A percentile compares a stretch with the other conserved stretches of the same genome.
Conservation (phyloP, 352 stramenopile species). For the Proteromonas lacertae region DNA sequence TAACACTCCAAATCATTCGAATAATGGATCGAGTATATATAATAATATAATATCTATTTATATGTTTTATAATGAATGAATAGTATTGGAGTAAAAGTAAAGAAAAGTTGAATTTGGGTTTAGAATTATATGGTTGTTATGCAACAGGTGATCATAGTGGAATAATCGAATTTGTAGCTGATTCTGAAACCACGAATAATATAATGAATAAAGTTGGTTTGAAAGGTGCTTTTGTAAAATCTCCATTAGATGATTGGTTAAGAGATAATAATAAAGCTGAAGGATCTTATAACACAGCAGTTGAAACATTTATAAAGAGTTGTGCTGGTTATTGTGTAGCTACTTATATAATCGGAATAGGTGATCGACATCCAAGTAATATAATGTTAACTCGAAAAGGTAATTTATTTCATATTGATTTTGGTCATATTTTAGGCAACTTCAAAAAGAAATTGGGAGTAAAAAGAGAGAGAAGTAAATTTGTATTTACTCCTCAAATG, state of each 20-base stretch:
- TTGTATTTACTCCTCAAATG: slow-evolving; percentile 60
- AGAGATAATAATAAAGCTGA: no score
- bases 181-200: no score
- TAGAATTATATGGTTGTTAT: slow-evolving; percentile 41
- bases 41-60: no score
- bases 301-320: slow-evolving; percentile 37
- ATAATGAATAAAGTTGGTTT: no score
- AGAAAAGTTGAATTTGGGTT: slow-evolving; percentile 29
- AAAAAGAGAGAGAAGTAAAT: slow-evolving; percentile 43
- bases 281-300: no score
- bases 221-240: slow-evolving; percentile 21
- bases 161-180: no score
- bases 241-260: slow-evolving; percentile 27
- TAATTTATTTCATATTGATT: slow-evolving; percentile 73
- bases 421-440: slow-evolving; percentile 68
- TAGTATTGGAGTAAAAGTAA: no score
- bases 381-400: slow-evolving; percentile 58
- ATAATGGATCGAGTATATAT: slow-evolving; percentile 71
- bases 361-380: slow-evolving; percentile 68
- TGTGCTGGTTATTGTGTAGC: slow-evolving; percentile 59
- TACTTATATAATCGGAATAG: slow-evolving; percentile 59
- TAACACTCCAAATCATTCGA: slow-evolving; percentile 48
- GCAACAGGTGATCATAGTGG: no score
- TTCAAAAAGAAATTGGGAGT: slow-evolving; percentile 63
- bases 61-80: no score